phyloP scores from a whole-genome alignment of 768 basidiomycete species.

The Termitomyces sp. region DNA sequence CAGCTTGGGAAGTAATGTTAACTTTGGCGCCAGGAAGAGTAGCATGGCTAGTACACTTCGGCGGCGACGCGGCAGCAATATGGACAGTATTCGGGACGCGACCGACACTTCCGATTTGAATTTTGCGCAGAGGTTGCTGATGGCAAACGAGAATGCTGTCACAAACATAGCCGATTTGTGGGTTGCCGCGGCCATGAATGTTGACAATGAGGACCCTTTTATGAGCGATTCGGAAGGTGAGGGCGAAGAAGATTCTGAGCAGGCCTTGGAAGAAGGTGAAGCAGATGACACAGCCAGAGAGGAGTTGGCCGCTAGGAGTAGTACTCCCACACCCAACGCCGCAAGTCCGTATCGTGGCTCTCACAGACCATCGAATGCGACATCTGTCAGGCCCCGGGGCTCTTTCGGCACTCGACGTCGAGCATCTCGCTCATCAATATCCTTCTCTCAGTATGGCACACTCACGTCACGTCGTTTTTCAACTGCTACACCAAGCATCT shows the following conservation, averaged over 20 bases:
- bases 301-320: conserved; percentile 14
- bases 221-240: conserved; percentile 45
- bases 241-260: conserved; percentile 17
- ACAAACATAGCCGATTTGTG: conserved; percentile 95
- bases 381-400: conserved; percentile 20
- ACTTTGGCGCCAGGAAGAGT: conserved; percentile 38
- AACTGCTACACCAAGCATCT: conserved; percentile 64
- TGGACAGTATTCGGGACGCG: conserved; percentile 38
- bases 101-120: conserved; percentile 51
- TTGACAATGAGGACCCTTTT: conserved; percentile 83
- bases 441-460: conserved; percentile 29
- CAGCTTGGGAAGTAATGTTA: conserved; percentile 45
- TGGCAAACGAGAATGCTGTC: conserved; percentile 93
- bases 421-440: conserved; percentile 27
- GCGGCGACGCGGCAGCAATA: conserved; percentile 44
- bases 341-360: conserved; percentile 15
- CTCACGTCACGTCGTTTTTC: conserved; percentile 51
- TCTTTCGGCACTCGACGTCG: conserved; percentile 25
- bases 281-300: conserved; percentile 19
- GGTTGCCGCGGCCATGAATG: conserved; percentile 96
- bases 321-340: conserved; percentile 4
- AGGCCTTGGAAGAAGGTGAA: conserved; percentile 26
- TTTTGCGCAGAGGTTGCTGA: conserved; percentile 81
- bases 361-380: conserved; percentile 24
- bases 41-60: conserved; percentile 52